phyloP scores from a whole-genome alignment of 208 protist genomes.

The Perkinsela sp. region DNA sequence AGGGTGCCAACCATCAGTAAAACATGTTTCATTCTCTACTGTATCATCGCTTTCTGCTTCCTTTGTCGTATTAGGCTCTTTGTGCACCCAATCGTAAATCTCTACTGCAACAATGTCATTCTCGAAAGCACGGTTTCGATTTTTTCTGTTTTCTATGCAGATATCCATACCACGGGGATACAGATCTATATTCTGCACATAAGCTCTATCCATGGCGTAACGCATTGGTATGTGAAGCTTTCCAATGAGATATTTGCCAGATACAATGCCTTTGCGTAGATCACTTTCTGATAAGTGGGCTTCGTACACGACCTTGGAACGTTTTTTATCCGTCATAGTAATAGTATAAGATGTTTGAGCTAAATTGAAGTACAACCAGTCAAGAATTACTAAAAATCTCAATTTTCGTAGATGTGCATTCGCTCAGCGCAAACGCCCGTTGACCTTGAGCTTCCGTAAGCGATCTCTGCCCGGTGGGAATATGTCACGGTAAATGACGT shows the following conservation, averaged over 20 bases:
- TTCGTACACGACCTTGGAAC: too few relatives aligned
- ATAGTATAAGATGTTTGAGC: too few relatives aligned
- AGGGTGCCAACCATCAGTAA: neutral
- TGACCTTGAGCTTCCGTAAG: neutral
- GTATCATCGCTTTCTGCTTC: neutral
- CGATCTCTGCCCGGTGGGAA: neutral
- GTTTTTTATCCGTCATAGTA: too few relatives aligned
- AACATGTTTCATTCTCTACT: neutral
- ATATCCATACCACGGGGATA: neutral
- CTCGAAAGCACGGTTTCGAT: neutral
- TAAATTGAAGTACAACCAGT: too few relatives aligned
- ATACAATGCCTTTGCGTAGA: neutral
- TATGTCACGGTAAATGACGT: neutral
- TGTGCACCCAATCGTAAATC: neutral
- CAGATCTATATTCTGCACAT: neutral
- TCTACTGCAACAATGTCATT: neutral
- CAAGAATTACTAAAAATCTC: too few relatives aligned
- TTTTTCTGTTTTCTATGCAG: neutral
- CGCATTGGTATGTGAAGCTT: neutral
- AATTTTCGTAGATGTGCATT: too few relatives aligned
- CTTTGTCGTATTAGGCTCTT: neutral
- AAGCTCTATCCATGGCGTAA: neutral
- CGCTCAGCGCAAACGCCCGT: neutral
- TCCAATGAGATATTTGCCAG: neutral
- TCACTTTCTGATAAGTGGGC: too few relatives aligned